phyloP scores from a whole-genome alignment of 2,329 filamentous ascomycete species.

The Paecilomyces sp. region DNA sequence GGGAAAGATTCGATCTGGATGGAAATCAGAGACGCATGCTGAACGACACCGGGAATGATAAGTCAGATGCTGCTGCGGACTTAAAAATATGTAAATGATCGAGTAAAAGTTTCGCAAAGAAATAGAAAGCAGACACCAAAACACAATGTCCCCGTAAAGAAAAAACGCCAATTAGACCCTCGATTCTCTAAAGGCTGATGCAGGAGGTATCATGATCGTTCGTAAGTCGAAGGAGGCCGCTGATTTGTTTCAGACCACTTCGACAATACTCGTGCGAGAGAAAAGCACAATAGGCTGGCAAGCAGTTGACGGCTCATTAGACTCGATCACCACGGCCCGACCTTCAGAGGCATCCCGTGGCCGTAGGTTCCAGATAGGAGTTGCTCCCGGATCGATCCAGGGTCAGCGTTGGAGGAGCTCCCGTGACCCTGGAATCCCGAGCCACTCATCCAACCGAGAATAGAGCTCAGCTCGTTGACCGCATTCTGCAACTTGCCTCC shows the following conservation, averaged over 20 bases:
- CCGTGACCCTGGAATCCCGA: conserved; percentile 19
- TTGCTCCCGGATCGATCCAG: conserved; percentile 48
- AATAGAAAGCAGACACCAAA: background rate
- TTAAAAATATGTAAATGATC: background rate
- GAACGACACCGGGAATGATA: background rate
- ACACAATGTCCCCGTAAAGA: background rate
- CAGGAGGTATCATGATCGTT: conserved; percentile 39
- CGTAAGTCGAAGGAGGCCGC: conserved; percentile 23
- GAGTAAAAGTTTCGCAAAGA: background rate
- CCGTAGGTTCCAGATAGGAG: conserved; percentile 52
- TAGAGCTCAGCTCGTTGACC: conserved; percentile 66
- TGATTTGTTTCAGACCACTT: conserved; percentile 6
- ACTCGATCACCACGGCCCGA: conserved; percentile 46
- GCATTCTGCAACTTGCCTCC: conserved; percentile 74
- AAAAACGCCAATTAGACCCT: conserved; percentile 32
- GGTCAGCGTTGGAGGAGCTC: conserved; percentile 29
- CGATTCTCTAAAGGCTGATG: conserved; percentile 34
- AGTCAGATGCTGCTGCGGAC: background rate
- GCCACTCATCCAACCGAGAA: conserved; percentile 70
- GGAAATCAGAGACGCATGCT: background rate
- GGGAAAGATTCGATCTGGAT: background rate
- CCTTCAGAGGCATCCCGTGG: conserved; percentile 45
- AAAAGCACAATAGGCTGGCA: background rate
- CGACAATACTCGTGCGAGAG: conserved; percentile 1
- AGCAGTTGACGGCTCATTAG: background rate